Conservation (phyloP, 306 rosid genomes). For the Fragaria iinumae region DNA sequence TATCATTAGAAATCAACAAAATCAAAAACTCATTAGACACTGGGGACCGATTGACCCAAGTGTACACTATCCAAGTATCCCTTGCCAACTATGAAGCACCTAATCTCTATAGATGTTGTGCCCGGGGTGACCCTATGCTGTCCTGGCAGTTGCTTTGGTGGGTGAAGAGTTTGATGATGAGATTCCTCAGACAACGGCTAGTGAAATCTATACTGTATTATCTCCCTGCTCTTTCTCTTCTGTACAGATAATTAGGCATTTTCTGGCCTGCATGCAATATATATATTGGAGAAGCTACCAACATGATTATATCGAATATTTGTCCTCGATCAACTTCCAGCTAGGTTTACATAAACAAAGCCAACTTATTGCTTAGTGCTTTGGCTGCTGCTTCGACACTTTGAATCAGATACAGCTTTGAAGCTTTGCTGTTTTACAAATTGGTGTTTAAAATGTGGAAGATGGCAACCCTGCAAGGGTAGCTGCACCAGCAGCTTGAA, state of each 20-base stretch:
- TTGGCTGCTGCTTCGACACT: constrained; percentile 4
- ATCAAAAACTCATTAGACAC: not conserved
- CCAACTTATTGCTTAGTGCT: not conserved
- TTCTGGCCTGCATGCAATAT: constrained; percentile 3
- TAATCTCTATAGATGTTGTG: constrained; percentile 5
- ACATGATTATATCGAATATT: not conserved
- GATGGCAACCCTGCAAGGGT: not conserved
- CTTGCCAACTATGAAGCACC: constrained; percentile 3
- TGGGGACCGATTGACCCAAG: not conserved
- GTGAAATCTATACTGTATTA: not conserved
- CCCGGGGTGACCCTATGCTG: not conserved
- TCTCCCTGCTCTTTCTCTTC: not conserved
- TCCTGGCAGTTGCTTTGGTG: constrained; percentile 5
- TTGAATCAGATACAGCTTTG: not conserved
- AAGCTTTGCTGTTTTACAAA: constrained; percentile 1
- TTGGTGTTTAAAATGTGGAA: not conserved
- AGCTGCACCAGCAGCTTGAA: not conserved
- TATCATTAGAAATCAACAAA: not conserved
- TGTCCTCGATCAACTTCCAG: constrained; percentile 6
- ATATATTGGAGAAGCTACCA: constrained; percentile 12
- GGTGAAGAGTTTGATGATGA: constrained; percentile 2
- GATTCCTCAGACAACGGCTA: constrained; percentile 10
- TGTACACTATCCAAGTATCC: not conserved
- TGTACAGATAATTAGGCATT: not conserved
- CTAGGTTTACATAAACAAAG: constrained; percentile 6